phyloP scores from a whole-genome alignment of 306 rosid genomes.

The Pachyrhizus erosus region DNA sequence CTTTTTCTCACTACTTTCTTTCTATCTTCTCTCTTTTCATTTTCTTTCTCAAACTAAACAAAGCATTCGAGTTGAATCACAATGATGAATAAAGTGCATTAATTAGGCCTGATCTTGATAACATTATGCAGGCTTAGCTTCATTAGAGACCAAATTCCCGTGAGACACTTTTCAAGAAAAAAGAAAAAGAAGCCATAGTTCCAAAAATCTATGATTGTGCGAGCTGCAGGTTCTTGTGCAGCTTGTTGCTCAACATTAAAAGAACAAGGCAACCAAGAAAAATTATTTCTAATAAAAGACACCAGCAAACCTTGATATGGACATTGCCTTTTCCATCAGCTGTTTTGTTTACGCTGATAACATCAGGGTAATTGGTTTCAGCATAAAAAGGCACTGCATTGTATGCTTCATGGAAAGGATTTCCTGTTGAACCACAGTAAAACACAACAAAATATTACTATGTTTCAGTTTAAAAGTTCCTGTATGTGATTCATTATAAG shows the following conservation, averaged over 20 bases:
- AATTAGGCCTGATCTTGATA: slow-evolving; percentile 9
- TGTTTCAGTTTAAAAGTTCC: slow-evolving; percentile 39
- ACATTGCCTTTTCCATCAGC: slow-evolving; percentile 63
- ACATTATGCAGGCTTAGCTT: slow-evolving; percentile 16
- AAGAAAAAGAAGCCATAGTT: neutral
- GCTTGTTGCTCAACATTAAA: slow-evolving; percentile 17
- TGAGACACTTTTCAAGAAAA: slow-evolving; percentile 14
- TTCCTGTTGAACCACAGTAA: slow-evolving; percentile 68
- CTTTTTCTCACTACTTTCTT: neutral
- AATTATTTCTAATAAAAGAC: slow-evolving; percentile 24
- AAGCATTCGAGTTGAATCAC: slow-evolving; percentile 5
- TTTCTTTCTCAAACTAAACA: neutral
- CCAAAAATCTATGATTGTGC: slow-evolving; percentile 17
- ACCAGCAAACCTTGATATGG: slow-evolving; percentile 69
- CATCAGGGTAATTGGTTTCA: slow-evolving; percentile 77
- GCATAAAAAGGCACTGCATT: slow-evolving; percentile 56
- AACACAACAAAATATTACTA: slow-evolving; percentile 38
- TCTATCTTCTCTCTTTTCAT: neutral
- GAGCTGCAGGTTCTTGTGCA: slow-evolving; percentile 13
- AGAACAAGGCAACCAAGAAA: slow-evolving; percentile 11
- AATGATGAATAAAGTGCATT: neutral
- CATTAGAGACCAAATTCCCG: slow-evolving; percentile 15
- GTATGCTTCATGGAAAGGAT: slow-evolving; percentile 81
- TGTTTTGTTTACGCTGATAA: slow-evolving; percentile 66
- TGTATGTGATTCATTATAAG: slow-evolving; percentile 28